Evolutionary conservation across 1,284 basidiomycete genomes (phyloP).

Genomic region (Fomitopsis betulina): DNA sequence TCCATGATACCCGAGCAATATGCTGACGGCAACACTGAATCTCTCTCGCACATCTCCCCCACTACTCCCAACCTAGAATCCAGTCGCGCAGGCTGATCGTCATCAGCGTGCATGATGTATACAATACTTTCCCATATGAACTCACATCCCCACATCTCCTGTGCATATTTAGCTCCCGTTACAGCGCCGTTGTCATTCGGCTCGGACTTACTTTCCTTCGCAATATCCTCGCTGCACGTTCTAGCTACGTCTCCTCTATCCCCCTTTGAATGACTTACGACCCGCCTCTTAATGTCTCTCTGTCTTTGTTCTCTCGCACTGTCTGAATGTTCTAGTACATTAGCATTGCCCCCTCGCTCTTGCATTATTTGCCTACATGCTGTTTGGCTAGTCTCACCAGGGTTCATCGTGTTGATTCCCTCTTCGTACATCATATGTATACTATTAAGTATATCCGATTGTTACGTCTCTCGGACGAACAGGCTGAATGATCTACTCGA

Average conservation of each 20-base stretch:
- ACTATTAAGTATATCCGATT: slow-evolving; percentile 22
- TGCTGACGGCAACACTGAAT: slow-evolving; percentile 29
- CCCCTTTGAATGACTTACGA: slow-evolving; percentile 15
- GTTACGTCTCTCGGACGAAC: slow-evolving; percentile 8
- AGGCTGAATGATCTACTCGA: neutral
- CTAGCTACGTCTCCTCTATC: slow-evolving; percentile 18
- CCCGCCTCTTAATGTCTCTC: slow-evolving; percentile 20
- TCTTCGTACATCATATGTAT: slow-evolving; percentile 22
- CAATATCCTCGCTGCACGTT: slow-evolving; percentile 25
- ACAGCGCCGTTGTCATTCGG: slow-evolving; percentile 11
- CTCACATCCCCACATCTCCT: slow-evolving; percentile 15
- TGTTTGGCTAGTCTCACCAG: slow-evolving; percentile 24
- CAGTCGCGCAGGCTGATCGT: slow-evolving; percentile 38
- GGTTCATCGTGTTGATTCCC: slow-evolving; percentile 19
- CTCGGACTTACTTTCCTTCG: slow-evolving; percentile 17
- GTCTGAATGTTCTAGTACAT: slow-evolving; percentile 17
- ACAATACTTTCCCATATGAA: slow-evolving; percentile 18
- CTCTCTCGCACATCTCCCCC: slow-evolving; percentile 44
- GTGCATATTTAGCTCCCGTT: slow-evolving; percentile 22
- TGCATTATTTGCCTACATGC: slow-evolving; percentile 26
- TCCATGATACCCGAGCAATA: slow-evolving; percentile 62
- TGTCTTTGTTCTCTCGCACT: slow-evolving; percentile 13
- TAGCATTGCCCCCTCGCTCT: slow-evolving; percentile 21
- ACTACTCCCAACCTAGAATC: slow-evolving; percentile 54
- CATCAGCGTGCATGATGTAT: slow-evolving; percentile 23